These are phyloP conservation scores for Lentinula edodes DNA, from an alignment of 768 basidiomycete species.

Conservation along the genomic window DNA sequence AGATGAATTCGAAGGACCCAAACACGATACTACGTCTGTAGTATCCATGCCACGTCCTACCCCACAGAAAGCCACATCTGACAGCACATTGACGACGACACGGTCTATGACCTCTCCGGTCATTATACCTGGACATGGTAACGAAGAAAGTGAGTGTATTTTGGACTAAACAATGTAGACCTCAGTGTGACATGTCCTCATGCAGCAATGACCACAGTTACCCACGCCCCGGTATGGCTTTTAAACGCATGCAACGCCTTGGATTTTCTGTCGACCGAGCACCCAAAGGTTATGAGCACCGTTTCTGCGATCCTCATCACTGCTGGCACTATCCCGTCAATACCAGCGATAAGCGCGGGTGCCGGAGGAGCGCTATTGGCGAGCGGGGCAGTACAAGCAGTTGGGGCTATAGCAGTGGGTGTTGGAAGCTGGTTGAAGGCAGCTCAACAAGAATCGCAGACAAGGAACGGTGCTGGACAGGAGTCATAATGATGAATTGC, in stretches of 20 bases:
- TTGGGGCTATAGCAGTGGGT: constrained; percentile 74
- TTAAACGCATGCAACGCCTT: constrained; percentile 73
- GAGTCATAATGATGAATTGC: not conserved
- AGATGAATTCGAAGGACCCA: constrained; percentile 21
- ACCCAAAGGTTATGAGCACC: constrained; percentile 70
- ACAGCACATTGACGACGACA: constrained; percentile 22
- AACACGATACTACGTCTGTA: not conserved
- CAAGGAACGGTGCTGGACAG: not conserved
- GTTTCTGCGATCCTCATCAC: constrained; percentile 76
- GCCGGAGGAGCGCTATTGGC: constrained; percentile 72
- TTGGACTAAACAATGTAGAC: not conserved
- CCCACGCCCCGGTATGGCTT: constrained; percentile 70
- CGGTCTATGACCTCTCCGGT: constrained; percentile 16
- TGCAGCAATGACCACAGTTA: constrained; percentile 33
- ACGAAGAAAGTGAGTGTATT: constrained; percentile 19
- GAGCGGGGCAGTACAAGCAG: constrained; percentile 68
- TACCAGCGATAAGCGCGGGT: constrained; percentile 63
- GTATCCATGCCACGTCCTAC: constrained; percentile 19
- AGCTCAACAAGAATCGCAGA: constrained; percentile 29
- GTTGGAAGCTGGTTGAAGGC: constrained; percentile 55
- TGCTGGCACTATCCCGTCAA: constrained; percentile 66
- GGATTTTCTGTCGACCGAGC: constrained; percentile 68
- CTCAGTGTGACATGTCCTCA: constrained; percentile 3
- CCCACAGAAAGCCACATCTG: constrained; percentile 28
- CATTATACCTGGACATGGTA: constrained; percentile 6